Conservation (phyloP, 768 basidiomycete species). For the Kwoniella botswanensis region DNA sequence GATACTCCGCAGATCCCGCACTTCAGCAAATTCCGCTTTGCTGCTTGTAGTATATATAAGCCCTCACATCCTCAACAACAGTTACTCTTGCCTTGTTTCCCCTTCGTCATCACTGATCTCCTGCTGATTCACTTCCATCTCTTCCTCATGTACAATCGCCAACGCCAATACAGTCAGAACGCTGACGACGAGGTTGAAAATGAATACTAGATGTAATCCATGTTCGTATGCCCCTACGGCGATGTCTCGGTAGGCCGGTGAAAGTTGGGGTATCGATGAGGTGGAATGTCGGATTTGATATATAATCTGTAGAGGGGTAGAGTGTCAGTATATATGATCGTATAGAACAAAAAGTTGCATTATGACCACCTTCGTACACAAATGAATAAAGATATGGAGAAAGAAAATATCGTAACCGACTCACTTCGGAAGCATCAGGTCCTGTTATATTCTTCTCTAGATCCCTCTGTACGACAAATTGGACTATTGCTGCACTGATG, state of each 20-base stretch:
- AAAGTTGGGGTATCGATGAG: constrained; percentile 48
- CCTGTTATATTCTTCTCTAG: constrained; percentile 77
- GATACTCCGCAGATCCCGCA: no score
- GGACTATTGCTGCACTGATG: constrained; percentile 80
- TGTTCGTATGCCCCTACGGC: constrained; percentile 49
- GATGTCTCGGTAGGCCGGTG: constrained; percentile 21
- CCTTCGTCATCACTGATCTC: neutral
- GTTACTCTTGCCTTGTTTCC: neutral
- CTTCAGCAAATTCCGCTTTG: no score
- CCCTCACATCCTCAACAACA: no score
- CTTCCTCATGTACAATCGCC: constrained; percentile 44
- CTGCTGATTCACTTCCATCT: constrained; percentile 23
- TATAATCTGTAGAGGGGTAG: constrained; percentile 55
- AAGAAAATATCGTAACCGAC: no score
- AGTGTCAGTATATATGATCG: no score
- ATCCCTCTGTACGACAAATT: constrained; percentile 74
- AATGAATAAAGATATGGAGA: no score
- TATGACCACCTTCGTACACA: no score
- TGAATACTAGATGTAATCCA: constrained; percentile 50
- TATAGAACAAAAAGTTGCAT: no score
- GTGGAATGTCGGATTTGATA: constrained; percentile 53
- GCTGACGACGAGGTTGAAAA: constrained; percentile 44
- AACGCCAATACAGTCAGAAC: constrained; percentile 37
- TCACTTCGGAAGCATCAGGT: constrained; percentile 64
- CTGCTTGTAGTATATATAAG: no score